Evolutionary conservation across 257 asterid species (phyloP), one percentile per base, ranked within the genome.

Genomic region (Primulina eburnea): DNA sequence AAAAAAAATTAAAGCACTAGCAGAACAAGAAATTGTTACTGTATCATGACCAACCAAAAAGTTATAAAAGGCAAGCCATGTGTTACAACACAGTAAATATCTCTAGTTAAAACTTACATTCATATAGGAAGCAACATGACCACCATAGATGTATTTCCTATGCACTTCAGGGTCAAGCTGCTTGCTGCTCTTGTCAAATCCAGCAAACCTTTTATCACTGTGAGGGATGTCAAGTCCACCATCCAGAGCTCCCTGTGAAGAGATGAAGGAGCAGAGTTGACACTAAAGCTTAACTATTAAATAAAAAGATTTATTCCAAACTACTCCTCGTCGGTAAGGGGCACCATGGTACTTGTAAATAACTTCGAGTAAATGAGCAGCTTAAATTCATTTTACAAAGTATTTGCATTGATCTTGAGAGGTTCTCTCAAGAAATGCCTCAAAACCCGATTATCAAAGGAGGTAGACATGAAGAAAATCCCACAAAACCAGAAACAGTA

Each of bases 151-250:
- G 86, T 90, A 90, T 70, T 90, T 90, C 56, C 96, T 86, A 63
- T 90, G 97, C 33, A 82, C 89, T 47, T 90, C 97, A 52, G 97
- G 78, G 60, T 90, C 93, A 72, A 90, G 96, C 57, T 79, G 82
- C 50, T 90, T 88, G 75, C 69, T 77, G 0, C 83, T 95, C 85
- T 90, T 90, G 85, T 65, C 74, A 64, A 74, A 90, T 38, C 97
- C 97, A 37, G 97, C 94, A 74, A 88, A 90, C 77, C 96, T 86
- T 82, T 90, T 88, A 4, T 90, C 97, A 29, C 96, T 87, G 75
- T 90, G 97, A 67, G 97, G 97, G 62, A 90, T 84, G 68, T 90
- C 97, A 2, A 90, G 81, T 11, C 97, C 97, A 38, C 89, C 97
- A 78, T 90, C 97, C 59, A 90, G 74, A 20, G 96, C 97, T 64